These are phyloP conservation scores for Syncephalastrum monosporum DNA, from an alignment of 371 early-diverging fungal genomes.

Conservation along the genomic window DNA sequence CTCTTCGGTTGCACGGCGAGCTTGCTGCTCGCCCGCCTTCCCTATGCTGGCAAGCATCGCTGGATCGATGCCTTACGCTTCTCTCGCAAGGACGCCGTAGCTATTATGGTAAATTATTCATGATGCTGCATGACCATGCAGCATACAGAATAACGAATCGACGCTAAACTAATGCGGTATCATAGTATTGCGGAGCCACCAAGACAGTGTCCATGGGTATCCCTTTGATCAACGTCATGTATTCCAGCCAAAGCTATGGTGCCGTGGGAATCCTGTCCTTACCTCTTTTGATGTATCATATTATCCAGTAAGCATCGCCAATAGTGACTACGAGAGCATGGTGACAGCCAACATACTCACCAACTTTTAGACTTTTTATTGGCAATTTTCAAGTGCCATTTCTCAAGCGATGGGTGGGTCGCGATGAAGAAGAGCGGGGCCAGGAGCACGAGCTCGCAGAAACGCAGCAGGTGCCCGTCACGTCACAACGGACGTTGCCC, in stretches of 20 bases:
- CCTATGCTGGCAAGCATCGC: constrained; percentile 40
- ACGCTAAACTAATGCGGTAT: neutral
- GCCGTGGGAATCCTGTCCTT: constrained; percentile 61
- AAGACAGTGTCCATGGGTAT: constrained; percentile 79
- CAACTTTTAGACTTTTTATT: constrained; percentile 45
- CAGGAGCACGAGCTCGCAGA: neutral
- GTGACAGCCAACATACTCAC: neutral
- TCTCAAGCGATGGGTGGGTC: constrained; percentile 57
- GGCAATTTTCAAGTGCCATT: constrained; percentile 62
- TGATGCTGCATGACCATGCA: too few relatives aligned
- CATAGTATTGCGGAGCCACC: constrained; percentile 67
- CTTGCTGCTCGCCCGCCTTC: constrained; percentile 41
- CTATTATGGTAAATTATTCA: constrained; percentile 45
- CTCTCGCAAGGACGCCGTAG: constrained; percentile 48
- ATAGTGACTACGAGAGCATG: too few relatives aligned
- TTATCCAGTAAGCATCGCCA: constrained; percentile 55
- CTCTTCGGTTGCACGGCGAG: constrained; percentile 42
- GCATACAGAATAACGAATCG: too few relatives aligned
- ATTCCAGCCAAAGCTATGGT: constrained; percentile 36
- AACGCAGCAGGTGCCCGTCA: too few relatives aligned
- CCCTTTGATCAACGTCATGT: constrained; percentile 76
- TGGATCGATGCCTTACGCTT: constrained; percentile 39
- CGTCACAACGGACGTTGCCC: too few relatives aligned
- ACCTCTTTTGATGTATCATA: constrained; percentile 73
- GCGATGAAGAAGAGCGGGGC: constrained; percentile 5